Base-by-base conservation (phyloP, 78 protist genomes). In the Diacronema lutheri region DNA sequence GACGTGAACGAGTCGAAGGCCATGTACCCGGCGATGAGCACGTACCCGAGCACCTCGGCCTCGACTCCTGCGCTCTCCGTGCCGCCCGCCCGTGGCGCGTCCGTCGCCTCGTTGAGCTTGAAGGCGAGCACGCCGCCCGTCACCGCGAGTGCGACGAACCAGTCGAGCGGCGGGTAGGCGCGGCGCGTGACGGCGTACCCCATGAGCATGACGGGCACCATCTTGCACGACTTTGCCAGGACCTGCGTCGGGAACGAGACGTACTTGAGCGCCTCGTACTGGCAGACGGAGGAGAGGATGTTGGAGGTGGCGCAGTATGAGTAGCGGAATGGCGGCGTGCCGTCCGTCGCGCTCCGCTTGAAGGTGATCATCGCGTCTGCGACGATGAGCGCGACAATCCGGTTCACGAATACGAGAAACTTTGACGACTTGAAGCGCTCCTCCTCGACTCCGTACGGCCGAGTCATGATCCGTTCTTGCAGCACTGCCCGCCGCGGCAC, bases 221-320 rank as follows among this genome's bases (percentile, higher is more conserved):
- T 41, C 69, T 91, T 91, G 83, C 91, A 91, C 61, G 90, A 44
- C 86, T 91, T 91, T 25, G 91, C 60, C 44, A 91, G 72, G 37
- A 88, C 93, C 37, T 87, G 91, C 56, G 93, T 88, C 40, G 93
- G 93, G 66, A 87, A 91, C 35, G 44, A 46, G 56, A 83, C 37
- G 46, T 29, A 76, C 31, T 13, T 14, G 41, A 89, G 83, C 33
- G 91, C 87, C 79, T 71, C 79, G 79, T 71, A 71, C 33, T 71
- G 79, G 35, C 58, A 71, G 4, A 41, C 79, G 25, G 58, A 41
- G 26, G 79, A 71, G 25, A 71, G 4, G 79, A 71, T 71, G 57
- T 71, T 71, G 26, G 79, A 71, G 9, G 41, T 56, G 20, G 79
- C 41, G 19, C 31, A 71, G 37, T 11, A 41, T 16, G 79, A 71